Base-by-base conservation (phyloP, 331 rosid genomes). In the Dryas integrifolia region DNA sequence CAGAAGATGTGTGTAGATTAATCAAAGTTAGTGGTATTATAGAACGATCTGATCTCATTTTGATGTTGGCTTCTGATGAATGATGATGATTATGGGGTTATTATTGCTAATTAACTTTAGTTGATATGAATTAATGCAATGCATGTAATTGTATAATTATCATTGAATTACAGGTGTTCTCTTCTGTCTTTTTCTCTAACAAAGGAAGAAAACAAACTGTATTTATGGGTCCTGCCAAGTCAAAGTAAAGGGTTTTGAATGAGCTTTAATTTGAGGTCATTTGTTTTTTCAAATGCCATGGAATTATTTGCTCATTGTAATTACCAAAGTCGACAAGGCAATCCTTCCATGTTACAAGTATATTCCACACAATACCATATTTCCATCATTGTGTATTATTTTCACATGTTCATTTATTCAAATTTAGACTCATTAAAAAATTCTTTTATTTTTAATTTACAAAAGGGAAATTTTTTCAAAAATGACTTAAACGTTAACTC, bases 1-100 rank as follows among this genome's bases (percentile, higher is more conserved):
- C n/a, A 62, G 59, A 50, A 62, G 7, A n/a, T 62, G 67, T n/a
- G 26, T 40, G 46, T 67, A 67, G 72, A 67, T 49, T 67, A 4
- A 18, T 30, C 35, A 15, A 67, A 18, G 3, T 62, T 14, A 40
- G 21, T 62, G 67, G 5, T 46, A 45, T 47, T 46, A 66, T 66
- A 26, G 41, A 26, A 35, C 9, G 21, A 7, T 59, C 13, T 59
- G 10, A 35, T 13, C 65, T 59, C 10, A 59, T 12, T 6, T 59
- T 38, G 18, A 59, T 59, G 65, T 59, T 59, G 45, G 65, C 9
- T 59, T 38, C 41, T 59, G 44, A 58, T 59, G 4, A 59, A 59
- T 50, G 30, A 8, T 53, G 6, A 21, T 70, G 30, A 8, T 53
- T 3, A 21, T 70, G 64, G 5, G 12, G 43, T 4, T 3, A 4